These are phyloP conservation scores for Pilatotrama ljubarskyi DNA, from an alignment of 768 basidiomycete species.

Conservation along the genomic window DNA sequence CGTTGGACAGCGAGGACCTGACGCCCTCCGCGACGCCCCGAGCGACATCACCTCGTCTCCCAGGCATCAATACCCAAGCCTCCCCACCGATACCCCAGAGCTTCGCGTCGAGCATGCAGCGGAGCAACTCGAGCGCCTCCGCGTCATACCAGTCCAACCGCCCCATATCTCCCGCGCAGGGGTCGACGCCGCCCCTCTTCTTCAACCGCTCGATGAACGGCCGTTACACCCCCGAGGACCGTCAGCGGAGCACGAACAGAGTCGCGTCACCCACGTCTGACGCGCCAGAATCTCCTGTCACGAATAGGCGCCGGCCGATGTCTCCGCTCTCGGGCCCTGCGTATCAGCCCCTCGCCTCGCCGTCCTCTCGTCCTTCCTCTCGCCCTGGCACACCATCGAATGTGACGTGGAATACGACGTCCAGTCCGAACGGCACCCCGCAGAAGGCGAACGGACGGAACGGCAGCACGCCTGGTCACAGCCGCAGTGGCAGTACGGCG, in stretches of 20 bases:
- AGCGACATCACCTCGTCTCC: slow-evolving; percentile 63
- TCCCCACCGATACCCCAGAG: slow-evolving; percentile 39
- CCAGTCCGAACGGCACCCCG: slow-evolving; percentile 33
- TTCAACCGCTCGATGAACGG: slow-evolving; percentile 64
- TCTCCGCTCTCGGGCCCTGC: slow-evolving; percentile 66
- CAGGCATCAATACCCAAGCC: slow-evolving; percentile 32
- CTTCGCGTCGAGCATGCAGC: slow-evolving; percentile 40
- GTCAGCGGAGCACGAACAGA: slow-evolving; percentile 18
- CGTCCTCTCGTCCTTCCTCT: slow-evolving; percentile 46
- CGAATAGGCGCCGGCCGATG: slow-evolving; percentile 62
- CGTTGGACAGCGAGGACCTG: slow-evolving; percentile 68
- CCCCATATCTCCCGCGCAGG: slow-evolving; percentile 47
- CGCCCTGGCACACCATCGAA: slow-evolving; percentile 68
- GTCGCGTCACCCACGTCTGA: slow-evolving; percentile 22
- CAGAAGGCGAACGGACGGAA: slow-evolving; percentile 49
- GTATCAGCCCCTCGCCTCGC: slow-evolving; percentile 56
- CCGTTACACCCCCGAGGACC: slow-evolving; percentile 61
- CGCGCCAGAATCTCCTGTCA: slow-evolving; percentile 46
- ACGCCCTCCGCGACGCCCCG: slow-evolving; percentile 75
- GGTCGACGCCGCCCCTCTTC: slow-evolving; percentile 48
- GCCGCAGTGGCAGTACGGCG: slow-evolving; percentile 31
- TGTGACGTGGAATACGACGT: slow-evolving; percentile 61
- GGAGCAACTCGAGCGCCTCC: slow-evolving; percentile 60
- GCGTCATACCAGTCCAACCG: slow-evolving; percentile 45
- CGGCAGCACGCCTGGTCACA: slow-evolving; percentile 46